phyloP scores from a whole-genome alignment of 2,329 filamentous ascomycete genomes.

The Curvularia lunata region DNA sequence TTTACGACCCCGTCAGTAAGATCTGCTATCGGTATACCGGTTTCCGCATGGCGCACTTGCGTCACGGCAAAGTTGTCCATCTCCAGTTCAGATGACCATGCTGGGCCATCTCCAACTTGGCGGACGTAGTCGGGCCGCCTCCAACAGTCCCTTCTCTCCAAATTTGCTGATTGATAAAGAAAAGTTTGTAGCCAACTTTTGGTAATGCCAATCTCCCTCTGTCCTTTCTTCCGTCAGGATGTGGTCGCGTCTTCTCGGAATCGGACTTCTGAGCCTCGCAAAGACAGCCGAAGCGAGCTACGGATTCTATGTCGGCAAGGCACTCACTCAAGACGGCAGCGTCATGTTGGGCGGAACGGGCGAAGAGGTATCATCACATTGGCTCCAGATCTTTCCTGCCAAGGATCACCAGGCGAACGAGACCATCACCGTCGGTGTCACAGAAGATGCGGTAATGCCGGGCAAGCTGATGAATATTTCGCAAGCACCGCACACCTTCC shows the following conservation, averaged over 20 bases:
- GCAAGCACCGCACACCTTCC: slow-evolving; percentile 43
- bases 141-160: neutral
- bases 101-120: neutral
- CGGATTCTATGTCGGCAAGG: slow-evolving; percentile 57
- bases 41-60: slow-evolving; percentile 11
- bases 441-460: slow-evolving; percentile 48
- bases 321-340: slow-evolving; percentile 52
- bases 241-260: slow-evolving; percentile 7
- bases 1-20: slow-evolving; percentile 8
- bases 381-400: slow-evolving; percentile 56
- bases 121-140: slow-evolving; percentile 9
- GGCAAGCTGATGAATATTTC: slow-evolving; percentile 45
- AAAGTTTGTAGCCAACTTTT: neutral
- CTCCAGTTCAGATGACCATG: slow-evolving; percentile 2
- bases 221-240: slow-evolving; percentile 3
- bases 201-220: neutral
- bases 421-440: slow-evolving; percentile 54
- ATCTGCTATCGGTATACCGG: slow-evolving; percentile 3
- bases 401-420: slow-evolving; percentile 51
- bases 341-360: slow-evolving; percentile 57
- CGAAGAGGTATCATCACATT: slow-evolving; percentile 57
- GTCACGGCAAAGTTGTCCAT: slow-evolving; percentile 5
- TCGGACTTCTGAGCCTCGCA: slow-evolving; percentile 17
- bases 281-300: slow-evolving; percentile 50
- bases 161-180: slow-evolving; percentile 6